phyloP scores from a whole-genome alignment of 352 stramenopile species.

The Globisporangium nagaii region DNA sequence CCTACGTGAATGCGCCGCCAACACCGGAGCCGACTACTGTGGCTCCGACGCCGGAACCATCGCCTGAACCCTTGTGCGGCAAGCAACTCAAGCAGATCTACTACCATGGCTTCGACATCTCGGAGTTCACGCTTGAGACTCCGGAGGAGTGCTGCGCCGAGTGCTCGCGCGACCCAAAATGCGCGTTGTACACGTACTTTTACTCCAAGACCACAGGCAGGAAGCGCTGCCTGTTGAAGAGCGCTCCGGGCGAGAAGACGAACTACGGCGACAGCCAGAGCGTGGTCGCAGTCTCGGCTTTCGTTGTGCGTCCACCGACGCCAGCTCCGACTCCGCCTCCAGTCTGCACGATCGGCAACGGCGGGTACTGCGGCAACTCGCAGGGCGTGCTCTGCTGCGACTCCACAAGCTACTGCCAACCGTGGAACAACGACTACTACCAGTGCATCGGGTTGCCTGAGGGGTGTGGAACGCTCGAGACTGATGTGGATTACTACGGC shows the following conservation, averaged over 20 bases:
- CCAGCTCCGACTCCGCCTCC: background rate
- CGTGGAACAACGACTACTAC: conserved; percentile 25
- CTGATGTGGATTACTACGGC: conserved; percentile 24
- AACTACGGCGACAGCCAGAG: conserved; percentile 9
- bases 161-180: conserved; percentile 1
- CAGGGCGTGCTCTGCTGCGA: conserved; percentile 10
- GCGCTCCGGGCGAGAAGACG: conserved; percentile 3
- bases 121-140: conserved; percentile 1
- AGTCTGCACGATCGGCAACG: background rate
- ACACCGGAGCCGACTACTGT: background rate
- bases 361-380: conserved; percentile 20
- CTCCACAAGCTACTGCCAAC: conserved; percentile 19
- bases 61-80: background rate
- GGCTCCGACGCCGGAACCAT: background rate
- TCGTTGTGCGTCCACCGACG: background rate
- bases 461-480: conserved; percentile 13
- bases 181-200: conserved; percentile 5
- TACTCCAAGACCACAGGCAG: conserved; percentile 1
- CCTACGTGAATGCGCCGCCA: background rate
- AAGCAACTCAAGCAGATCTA: conserved; percentile 9
- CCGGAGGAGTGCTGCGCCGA: conserved; percentile 4
- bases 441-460: conserved; percentile 18
- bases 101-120: conserved; percentile 6
- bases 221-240: background rate
- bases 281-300: background rate